Evolutionary conservation across 768 basidiomycete genomes (phyloP).

Genomic region (Stropharia rugosoannulata): DNA sequence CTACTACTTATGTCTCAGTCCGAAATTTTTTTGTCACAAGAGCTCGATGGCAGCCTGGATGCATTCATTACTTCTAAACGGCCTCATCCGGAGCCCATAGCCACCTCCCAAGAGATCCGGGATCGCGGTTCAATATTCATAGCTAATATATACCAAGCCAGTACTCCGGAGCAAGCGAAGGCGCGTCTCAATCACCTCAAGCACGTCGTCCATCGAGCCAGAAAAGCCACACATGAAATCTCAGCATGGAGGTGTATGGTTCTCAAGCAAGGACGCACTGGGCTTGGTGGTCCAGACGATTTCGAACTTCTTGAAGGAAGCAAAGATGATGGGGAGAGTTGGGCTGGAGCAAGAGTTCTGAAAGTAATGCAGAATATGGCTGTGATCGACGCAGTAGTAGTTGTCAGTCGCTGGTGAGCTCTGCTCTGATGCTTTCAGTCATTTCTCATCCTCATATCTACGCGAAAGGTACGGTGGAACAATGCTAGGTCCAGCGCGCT

Average conservation of each 20-base stretch:
- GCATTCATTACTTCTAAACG: constrained; percentile 47
- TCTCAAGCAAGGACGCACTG: constrained; percentile 60
- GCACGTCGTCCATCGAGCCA: constrained; percentile 54
- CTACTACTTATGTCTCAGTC: constrained; percentile 13
- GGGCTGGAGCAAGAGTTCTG: constrained; percentile 62
- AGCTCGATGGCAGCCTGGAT: constrained; percentile 40
- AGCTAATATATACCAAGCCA: constrained; percentile 58
- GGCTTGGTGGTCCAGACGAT: constrained; percentile 72
- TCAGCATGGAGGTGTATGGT: constrained; percentile 80
- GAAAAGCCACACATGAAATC: constrained; percentile 70
- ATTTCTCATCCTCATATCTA: not conserved
- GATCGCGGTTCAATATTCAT: constrained; percentile 76
- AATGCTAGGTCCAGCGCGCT: constrained; percentile 73
- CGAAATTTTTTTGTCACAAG: constrained; percentile 17
- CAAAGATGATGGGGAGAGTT: constrained; percentile 79
- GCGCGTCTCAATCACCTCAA: constrained; percentile 50
- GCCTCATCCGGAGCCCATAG: constrained; percentile 44
- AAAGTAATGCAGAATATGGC: constrained; percentile 69
- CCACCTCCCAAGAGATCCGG: constrained; percentile 71
- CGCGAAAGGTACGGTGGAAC: constrained; percentile 73
- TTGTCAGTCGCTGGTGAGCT: constrained; percentile 74
- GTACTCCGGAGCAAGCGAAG: constrained; percentile 49
- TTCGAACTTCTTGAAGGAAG: constrained; percentile 64
- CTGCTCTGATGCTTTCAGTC: not conserved
- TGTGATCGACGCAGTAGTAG: constrained; percentile 74